Evolutionary conservation across 371 early-diverging fungal genomes (phyloP), one percentile per base, ranked within the genome.

Genomic region (Syncephalastrum sp.): DNA sequence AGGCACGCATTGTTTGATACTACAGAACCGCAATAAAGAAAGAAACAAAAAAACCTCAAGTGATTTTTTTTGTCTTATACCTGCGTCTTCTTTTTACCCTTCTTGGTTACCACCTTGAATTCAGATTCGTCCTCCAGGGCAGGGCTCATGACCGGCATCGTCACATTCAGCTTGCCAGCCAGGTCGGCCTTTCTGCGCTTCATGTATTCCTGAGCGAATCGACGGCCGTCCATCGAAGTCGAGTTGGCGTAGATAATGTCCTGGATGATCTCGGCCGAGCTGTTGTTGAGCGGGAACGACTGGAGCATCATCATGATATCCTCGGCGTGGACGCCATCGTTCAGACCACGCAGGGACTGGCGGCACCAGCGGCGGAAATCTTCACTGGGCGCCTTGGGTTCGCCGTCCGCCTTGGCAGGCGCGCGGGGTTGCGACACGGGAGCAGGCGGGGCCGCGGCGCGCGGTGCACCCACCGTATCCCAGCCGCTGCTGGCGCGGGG

Each of bases 161-260:
- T 63, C 25, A 76, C 74, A 56, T 72, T 71, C 43, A 77, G 65
- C 50, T 68, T 69, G 54, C 76, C 83, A 44, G 86, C 83, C 19
- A 74, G 53, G 72, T 92, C 92, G 3, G 84, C 87, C 64, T 86
- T 86, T 63, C 91, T 83, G 33, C 89, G 83, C 60, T 84, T 85
- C 67, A 89, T 84, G 61, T 90, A 92, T 65, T 91, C 92, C 15
- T 86, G 82, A 16, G 91, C 87, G 70, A 92, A 92, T 17, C 86
- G 83, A 29, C 87, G 85, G 27, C 91, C 88, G 59, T 91, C 88
- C 59, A 90, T 76, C n/a, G 81, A 75, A 41, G 82, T 67, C 0
- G 91, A 89, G 60, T 86, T 81, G 41, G 89, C 88, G 67, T 91
- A 90, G 49, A 91, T 78, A 51, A 86, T 85, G 60, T 92, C 92